Conservation (phyloP, 257 asterid genomes). For the Galeopsis tetrahit region DNA sequence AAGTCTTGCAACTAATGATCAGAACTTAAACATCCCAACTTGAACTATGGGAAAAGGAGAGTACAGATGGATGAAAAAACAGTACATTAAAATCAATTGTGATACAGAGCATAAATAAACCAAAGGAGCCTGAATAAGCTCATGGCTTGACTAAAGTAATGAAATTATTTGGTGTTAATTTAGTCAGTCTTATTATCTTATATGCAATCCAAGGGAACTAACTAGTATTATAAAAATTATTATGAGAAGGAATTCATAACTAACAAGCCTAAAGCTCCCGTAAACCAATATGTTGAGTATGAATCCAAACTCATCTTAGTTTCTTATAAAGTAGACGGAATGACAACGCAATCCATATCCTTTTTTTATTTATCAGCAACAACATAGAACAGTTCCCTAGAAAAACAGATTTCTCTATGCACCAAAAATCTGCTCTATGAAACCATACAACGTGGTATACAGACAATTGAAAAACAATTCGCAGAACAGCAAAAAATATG, state of each 20-base stretch:
- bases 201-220: neutral
- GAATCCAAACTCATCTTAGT: neutral
- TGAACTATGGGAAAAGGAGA: neutral
- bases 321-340: neutral
- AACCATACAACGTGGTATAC: neutral
- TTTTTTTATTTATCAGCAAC: neutral
- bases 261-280: neutral
- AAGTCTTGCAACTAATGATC: neutral
- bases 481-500: neutral
- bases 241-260: neutral
- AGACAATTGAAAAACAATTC: neutral
- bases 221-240: neutral
- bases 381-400: slow-evolving; percentile 1
- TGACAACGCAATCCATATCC: neutral
- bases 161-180: neutral
- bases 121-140: neutral
- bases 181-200: neutral
- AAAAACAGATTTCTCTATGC: neutral
- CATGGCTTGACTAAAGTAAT: neutral
- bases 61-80: slow-evolving; percentile 11
- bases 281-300: neutral
- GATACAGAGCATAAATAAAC: neutral
- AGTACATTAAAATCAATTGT: slow-evolving; percentile 5
- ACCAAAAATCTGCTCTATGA: neutral
- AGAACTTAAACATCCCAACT: neutral